phyloP scores from a whole-genome alignment of 768 basidiomycete genomes.

The Russula emetica region DNA sequence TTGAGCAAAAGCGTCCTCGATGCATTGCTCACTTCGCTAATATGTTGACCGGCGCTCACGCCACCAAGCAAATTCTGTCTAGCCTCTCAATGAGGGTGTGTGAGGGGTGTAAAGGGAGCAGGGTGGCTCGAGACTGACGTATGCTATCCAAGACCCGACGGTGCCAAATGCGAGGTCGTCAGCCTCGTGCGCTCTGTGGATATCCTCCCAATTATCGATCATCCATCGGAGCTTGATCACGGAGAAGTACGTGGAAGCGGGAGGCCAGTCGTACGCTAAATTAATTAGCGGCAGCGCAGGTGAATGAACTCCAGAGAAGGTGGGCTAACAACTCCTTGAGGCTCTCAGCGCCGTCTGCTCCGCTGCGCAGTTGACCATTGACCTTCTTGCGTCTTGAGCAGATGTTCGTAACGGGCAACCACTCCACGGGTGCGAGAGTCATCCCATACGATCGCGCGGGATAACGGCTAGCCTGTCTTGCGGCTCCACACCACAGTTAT shows the following conservation, averaged over 20 bases:
- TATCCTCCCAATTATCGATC: constrained; percentile 78
- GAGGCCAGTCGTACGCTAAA: too few relatives aligned
- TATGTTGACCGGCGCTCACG: constrained; percentile 62
- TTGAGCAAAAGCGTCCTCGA: constrained; percentile 93
- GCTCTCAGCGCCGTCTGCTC: constrained; percentile 59
- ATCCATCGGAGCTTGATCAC: too few relatives aligned
- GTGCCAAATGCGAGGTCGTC: constrained; percentile 90
- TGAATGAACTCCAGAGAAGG: constrained; percentile 10
- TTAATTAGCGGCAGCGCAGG: too few relatives aligned
- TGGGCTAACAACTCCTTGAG: constrained; percentile 61
- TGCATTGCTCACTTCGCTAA: constrained; percentile 93
- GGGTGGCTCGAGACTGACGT: constrained; percentile 42
- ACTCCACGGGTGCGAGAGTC: constrained; percentile 87
- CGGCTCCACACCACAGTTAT: constrained; percentile 93
- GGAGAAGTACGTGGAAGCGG: too few relatives aligned
- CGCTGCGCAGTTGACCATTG: constrained; percentile 63
- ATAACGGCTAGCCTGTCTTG: constrained; percentile 82
- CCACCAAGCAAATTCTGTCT: constrained; percentile 80
- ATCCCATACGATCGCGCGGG: constrained; percentile 92
- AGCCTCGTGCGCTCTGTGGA: constrained; percentile 69
- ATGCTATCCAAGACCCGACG: constrained; percentile 94
- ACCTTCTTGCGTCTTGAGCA: constrained; percentile 61
- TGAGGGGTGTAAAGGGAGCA: constrained; percentile 3
- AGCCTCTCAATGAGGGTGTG: constrained; percentile 4
- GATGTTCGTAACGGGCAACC: constrained; percentile 74